Evolutionary conservation across 2,329 filamentous ascomycete species (phyloP).

Genomic region (Incumbomyces delicatus): DNA sequence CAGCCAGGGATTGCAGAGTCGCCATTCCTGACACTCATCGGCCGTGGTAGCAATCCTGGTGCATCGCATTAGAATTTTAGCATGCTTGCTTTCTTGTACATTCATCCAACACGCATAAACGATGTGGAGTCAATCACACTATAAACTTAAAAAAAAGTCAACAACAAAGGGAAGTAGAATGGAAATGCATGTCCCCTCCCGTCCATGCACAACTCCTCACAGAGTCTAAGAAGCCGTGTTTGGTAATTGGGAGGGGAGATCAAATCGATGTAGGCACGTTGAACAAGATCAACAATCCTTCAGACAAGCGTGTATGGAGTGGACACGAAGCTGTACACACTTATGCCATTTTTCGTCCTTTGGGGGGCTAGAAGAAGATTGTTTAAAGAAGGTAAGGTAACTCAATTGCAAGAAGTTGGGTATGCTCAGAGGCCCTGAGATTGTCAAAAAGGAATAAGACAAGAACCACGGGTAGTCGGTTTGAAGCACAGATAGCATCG

Average conservation of each 20-base stretch:
- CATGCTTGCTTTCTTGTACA: too few species aligned
- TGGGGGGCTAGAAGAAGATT: too few species aligned
- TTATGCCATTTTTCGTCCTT: constrained; percentile 45
- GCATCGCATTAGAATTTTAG: too few species aligned
- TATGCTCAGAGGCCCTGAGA: background rate
- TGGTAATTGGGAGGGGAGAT: constrained; percentile 38
- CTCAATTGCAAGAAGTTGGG: background rate
- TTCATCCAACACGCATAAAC: too few species aligned
- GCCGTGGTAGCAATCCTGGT: too few species aligned
- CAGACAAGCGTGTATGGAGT: constrained; percentile 52
- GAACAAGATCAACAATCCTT: constrained; percentile 46
- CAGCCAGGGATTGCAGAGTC: too few species aligned
- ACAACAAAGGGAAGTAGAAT: background rate
- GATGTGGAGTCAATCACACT: too few species aligned
- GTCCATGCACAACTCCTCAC: constrained; percentile 40
- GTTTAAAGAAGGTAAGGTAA: background rate
- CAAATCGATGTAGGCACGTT: constrained; percentile 52
- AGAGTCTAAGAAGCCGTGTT: constrained; percentile 33
- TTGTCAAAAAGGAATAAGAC: too few species aligned
- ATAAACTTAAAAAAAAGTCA: constrained; percentile 2
- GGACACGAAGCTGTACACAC: constrained; percentile 60
- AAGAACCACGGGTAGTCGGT: too few species aligned
- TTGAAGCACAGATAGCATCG: too few species aligned
- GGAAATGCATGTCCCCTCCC: constrained; percentile 32
- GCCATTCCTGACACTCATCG: too few species aligned